Percentiles rank a stretch among this genome's conserved stretches.
Conservation (phyloP, 257 asterid species). For the Solanum rostratum region DNA sequence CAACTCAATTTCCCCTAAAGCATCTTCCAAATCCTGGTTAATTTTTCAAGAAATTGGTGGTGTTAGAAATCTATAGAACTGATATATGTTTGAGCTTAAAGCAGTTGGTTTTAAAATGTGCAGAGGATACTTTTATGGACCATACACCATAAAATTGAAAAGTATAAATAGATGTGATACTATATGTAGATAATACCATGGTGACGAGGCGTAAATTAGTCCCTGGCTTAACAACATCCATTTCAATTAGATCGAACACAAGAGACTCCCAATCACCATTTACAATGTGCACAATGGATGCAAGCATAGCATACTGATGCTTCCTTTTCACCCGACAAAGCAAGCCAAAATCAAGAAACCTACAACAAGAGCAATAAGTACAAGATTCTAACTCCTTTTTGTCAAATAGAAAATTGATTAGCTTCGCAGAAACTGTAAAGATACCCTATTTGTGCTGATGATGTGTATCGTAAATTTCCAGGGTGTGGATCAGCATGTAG, state of each 20-base stretch:
- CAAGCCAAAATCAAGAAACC: constrained; percentile 97
- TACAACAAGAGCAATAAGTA: constrained; percentile 11
- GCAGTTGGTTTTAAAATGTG: neutral
- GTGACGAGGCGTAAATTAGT: constrained; percentile 68
- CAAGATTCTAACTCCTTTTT: neutral
- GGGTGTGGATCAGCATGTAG: constrained; percentile 99
- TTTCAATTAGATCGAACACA: constrained; percentile 64
- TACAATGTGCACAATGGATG: constrained; percentile 77
- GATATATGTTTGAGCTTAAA: neutral
- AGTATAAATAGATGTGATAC: neutral
- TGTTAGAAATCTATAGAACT: constrained; percentile 3
- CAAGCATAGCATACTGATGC: constrained; percentile 94
- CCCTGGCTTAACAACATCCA: constrained; percentile 85
- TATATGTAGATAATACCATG: constrained; percentile 41
- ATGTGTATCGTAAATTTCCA: constrained; percentile 70
- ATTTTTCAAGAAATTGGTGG: constrained; percentile 2
- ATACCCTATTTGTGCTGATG: constrained; percentile 82
- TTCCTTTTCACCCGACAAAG: constrained; percentile 93
- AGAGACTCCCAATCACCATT: constrained; percentile 93
- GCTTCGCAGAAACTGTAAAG: constrained; percentile 8
- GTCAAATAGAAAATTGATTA: neutral
- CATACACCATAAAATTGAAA: constrained; percentile 1
- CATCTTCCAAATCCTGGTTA: constrained; percentile 73
- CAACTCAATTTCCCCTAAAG: constrained; percentile 60
- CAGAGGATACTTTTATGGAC: neutral